A percentile compares a stretch with the other conserved stretches of the same genome.
phyloP scores from a whole-genome alignment of 1,139 yeast genomes.

The Blastobotrys buckinghamii region DNA sequence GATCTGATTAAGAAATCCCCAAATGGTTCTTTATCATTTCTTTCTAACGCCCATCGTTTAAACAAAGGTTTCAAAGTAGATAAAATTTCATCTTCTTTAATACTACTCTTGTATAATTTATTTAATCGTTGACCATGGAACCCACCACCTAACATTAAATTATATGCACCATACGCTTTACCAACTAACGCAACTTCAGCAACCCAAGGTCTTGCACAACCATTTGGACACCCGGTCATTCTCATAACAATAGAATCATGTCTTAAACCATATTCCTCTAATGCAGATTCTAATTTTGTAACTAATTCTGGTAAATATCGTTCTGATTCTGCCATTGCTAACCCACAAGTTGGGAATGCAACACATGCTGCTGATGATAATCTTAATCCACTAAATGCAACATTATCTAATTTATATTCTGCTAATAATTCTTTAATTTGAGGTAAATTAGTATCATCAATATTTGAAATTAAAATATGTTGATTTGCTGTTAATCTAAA shows the following conservation, averaged over 20 bases:
- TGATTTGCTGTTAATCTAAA: slow-evolving; percentile 96
- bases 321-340: slow-evolving; percentile 98
- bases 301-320: slow-evolving; percentile 84
- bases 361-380: slow-evolving; percentile 95
- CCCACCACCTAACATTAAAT: slow-evolving; percentile 94
- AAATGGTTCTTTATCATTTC: slow-evolving; percentile 87
- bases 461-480: slow-evolving; percentile 72
- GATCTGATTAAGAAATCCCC: slow-evolving; percentile 89
- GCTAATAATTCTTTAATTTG: slow-evolving; percentile 58
- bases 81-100: slow-evolving; percentile 85
- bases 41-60: slow-evolving; percentile 90
- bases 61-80: slow-evolving; percentile 74
- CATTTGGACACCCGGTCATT: slow-evolving; percentile 99
- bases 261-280: slow-evolving; percentile 89
- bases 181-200: slow-evolving; percentile 96
- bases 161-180: slow-evolving; percentile 90
- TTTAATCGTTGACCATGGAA: slow-evolving; percentile 90
- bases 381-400: slow-evolving; percentile 77
- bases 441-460: slow-evolving; percentile 62
- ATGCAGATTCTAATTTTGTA: slow-evolving; percentile 69
- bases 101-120: slow-evolving; percentile 81
- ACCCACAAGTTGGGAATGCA: slow-evolving; percentile 97
- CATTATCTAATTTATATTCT: slow-evolving; percentile 76
- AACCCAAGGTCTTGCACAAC: slow-evolving; percentile 98
- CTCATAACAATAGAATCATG: slow-evolving; percentile 95